phyloP scores from a whole-genome alignment of 2,329 filamentous ascomycete species.

The Sporothrix dimorphospora region DNA sequence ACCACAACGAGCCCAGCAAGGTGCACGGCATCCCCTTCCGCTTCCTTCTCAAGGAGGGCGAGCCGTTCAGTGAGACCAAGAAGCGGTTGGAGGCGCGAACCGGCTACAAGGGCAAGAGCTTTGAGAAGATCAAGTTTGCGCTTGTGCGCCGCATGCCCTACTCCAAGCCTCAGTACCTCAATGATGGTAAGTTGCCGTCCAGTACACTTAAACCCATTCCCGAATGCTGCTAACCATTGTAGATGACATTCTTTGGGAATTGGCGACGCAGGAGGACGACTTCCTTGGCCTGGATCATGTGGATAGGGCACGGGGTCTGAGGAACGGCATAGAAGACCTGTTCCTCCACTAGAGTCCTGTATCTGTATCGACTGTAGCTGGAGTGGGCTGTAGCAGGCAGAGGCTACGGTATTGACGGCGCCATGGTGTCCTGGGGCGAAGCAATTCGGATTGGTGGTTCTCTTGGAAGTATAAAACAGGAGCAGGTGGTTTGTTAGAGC shows the following conservation, averaged over 20 bases:
- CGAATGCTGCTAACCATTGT: slow-evolving; percentile 35
- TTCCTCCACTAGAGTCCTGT: slow-evolving; percentile 52
- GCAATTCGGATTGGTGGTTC: neutral
- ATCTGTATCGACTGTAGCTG: neutral
- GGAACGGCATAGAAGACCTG: slow-evolving; percentile 65
- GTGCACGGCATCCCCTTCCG: slow-evolving; percentile 89
- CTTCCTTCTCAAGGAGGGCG: slow-evolving; percentile 82
- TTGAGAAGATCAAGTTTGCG: slow-evolving; percentile 98
- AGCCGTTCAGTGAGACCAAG: slow-evolving; percentile 88
- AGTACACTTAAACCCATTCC: neutral
- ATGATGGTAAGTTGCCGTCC: slow-evolving; percentile 70
- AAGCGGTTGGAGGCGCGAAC: slow-evolving; percentile 91
- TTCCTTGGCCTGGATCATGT: slow-evolving; percentile 67
- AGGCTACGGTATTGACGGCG: too few relatives aligned
- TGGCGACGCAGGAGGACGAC: slow-evolving; percentile 59
- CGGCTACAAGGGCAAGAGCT: slow-evolving; percentile 94
- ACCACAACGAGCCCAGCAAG: slow-evolving; percentile 84
- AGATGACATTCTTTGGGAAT: slow-evolving; percentile 64
- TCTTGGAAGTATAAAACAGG: slow-evolving; percentile 20
- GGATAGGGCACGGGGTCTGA: slow-evolving; percentile 60
- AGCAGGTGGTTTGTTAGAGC: slow-evolving; percentile 18
- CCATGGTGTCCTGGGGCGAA: neutral
- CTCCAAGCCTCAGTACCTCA: slow-evolving; percentile 78
- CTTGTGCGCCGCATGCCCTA: slow-evolving; percentile 72
- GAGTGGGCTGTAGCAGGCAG: neutral